Percentiles rank a stretch among this genome's conserved stretches.
These are phyloP conservation scores for Avena eriantha DNA, from an alignment of 176 grass and related monocot genomes.

Conservation along the genomic window DNA sequence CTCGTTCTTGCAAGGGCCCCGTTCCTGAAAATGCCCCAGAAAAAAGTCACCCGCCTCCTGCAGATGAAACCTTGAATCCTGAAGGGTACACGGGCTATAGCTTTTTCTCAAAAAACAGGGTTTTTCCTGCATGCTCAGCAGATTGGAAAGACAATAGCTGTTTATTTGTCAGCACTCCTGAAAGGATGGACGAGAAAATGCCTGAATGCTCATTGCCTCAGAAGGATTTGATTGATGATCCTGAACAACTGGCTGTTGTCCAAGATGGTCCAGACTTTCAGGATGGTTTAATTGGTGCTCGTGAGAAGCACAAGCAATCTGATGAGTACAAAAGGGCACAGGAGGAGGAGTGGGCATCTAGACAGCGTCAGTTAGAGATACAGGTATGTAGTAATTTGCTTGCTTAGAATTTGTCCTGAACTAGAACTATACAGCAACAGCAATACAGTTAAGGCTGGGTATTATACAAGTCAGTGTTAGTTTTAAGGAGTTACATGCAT, in stretches of 20 bases:
- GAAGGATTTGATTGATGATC: conserved; percentile 35
- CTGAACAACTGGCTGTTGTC: conserved; percentile 15
- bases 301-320: conserved; percentile 95
- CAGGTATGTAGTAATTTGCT: conserved; percentile 60
- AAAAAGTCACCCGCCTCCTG: conserved; percentile 23
- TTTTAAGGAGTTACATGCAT: conserved; percentile 15
- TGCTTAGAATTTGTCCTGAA: conserved; percentile 14
- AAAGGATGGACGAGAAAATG: conserved; percentile 51
- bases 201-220: conserved; percentile 18
- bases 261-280: conserved; percentile 17
- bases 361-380: conserved; percentile 72
- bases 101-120: conserved; percentile 39
- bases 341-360: conserved; percentile 89
- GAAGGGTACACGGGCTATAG: background rate
- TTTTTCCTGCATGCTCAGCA: conserved; percentile 37
- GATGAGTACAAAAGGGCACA: conserved; percentile 68
- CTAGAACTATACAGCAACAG: background rate
- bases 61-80: conserved; percentile 18
- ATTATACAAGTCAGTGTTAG: background rate
- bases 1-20: background rate
- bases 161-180: conserved; percentile 51
- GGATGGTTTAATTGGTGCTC: conserved; percentile 50
- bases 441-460: conserved; percentile 22
- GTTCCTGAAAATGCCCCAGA: conserved; percentile 34
- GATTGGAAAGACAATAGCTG: conserved; percentile 34